Conservation (phyloP, 371 early-diverging fungal genomes). For the Actinomortierella ambigua region DNA sequence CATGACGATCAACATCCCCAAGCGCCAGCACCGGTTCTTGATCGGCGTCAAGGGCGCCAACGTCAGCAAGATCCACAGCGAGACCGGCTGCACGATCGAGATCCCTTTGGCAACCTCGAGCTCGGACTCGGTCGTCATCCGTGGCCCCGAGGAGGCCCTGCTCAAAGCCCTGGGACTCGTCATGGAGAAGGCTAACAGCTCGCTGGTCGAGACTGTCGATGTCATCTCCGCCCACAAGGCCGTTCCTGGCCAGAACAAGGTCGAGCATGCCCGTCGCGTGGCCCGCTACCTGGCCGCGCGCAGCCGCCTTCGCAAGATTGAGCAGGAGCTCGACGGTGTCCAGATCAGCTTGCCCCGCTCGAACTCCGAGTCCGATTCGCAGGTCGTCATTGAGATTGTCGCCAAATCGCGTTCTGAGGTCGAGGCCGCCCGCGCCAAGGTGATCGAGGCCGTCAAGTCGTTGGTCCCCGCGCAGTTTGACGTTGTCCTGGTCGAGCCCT, state of each 20-base stretch:
- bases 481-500: conserved; percentile 76
- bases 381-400: conserved; percentile 64
- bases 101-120: conserved; percentile 72
- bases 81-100: conserved; percentile 84
- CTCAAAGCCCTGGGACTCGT: conserved; percentile 72
- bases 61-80: conserved; percentile 78
- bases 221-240: conserved; percentile 56
- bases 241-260: conserved; percentile 47
- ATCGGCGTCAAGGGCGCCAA: conserved; percentile 82
- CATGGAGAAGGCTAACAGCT: conserved; percentile 78
- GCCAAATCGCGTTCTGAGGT: conserved; percentile 61
- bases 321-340: conserved; percentile 62
- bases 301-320: conserved; percentile 66
- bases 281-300: conserved; percentile 66
- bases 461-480: conserved; percentile 58
- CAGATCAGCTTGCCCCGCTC: conserved; percentile 58
- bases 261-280: conserved; percentile 62
- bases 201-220: conserved; percentile 59
- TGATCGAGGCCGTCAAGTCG: conserved; percentile 47
- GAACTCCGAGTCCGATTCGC: conserved; percentile 25
- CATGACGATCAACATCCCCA: conserved; percentile 74
- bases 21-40: conserved; percentile 91
- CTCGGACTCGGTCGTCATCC: conserved; percentile 78
- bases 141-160: conserved; percentile 77
- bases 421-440: conserved; percentile 58